A percentile compares a stretch with the other conserved stretches of the same genome.
Evolutionary conservation across 257 asterid genomes (phyloP).

Genomic region (Solanum neorickii): DNA sequence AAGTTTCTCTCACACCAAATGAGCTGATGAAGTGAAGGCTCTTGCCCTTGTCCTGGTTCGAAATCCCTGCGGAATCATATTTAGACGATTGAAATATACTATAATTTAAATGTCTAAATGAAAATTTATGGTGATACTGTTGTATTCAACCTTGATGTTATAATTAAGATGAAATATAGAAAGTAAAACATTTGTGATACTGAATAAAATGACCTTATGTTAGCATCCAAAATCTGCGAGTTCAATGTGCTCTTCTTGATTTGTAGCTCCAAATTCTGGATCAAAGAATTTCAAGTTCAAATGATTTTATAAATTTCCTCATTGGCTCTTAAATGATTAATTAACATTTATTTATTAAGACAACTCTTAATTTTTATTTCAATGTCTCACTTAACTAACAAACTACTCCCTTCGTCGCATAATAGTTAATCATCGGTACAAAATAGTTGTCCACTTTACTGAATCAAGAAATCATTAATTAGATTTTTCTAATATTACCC

Average conservation of each 20-base stretch:
- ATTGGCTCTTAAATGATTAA: not conserved
- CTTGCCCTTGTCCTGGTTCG: constrained; percentile 23
- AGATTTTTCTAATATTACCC: no score
- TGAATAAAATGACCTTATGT: constrained; percentile 28
- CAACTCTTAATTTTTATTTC: not conserved
- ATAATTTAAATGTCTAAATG: not conserved
- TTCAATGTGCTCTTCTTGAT: constrained; percentile 26
- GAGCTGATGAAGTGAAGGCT: constrained; percentile 44
- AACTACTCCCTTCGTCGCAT: not conserved
- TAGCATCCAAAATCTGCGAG: constrained; percentile 32
- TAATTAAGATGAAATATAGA: not conserved
- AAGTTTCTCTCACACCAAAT: constrained; percentile 54
- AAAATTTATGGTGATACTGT: not conserved
- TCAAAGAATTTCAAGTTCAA: not conserved
- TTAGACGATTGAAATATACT: not conserved
- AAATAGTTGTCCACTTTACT: no score
- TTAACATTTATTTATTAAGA: not conserved
- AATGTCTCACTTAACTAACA: not conserved
- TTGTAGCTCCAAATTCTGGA: constrained; percentile 47
- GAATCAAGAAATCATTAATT: no score
- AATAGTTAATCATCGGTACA: no score
- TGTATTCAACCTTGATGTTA: not conserved
- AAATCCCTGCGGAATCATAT: constrained; percentile 24
- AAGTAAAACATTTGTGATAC: not conserved
- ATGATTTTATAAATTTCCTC: not conserved